A percentile compares a stretch with the other conserved stretches of the same genome.
phyloP scores from a whole-genome alignment of 306 rosid species.

The Castanopsis chinensis region DNA sequence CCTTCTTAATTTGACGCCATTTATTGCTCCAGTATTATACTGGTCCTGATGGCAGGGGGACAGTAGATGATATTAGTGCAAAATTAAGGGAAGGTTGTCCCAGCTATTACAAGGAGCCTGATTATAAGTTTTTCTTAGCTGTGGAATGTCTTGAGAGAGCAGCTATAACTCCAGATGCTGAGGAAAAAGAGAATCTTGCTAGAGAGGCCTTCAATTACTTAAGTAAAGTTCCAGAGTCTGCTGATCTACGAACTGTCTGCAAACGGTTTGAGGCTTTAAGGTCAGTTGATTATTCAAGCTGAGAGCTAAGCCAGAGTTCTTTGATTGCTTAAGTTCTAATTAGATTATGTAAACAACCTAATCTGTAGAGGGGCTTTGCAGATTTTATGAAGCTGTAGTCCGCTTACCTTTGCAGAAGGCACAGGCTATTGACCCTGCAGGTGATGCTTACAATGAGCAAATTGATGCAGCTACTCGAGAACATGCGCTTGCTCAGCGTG shows the following conservation, averaged over 20 bases:
- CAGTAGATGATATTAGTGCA: conserved; percentile 93
- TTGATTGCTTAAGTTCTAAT: conserved; percentile 8
- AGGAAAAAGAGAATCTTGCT: conserved; percentile 81
- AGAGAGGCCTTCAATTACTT: conserved; percentile 81
- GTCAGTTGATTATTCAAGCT: conserved; percentile 38
- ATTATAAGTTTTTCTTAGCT: conserved; percentile 89
- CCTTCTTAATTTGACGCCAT: conserved; percentile 20
- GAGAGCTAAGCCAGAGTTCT: background rate
- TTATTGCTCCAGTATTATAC: conserved; percentile 71
- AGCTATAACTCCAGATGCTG: conserved; percentile 63
- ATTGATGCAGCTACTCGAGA: conserved; percentile 77
- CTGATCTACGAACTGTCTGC: conserved; percentile 87
- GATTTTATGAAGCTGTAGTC: conserved; percentile 98
- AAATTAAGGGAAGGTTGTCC: conserved; percentile 94
- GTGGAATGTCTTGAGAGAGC: conserved; percentile 98
- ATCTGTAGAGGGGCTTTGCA: conserved; percentile 34
- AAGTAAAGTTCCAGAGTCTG: conserved; percentile 95
- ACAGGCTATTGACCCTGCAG: conserved; percentile 88
- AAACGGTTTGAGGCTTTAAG: conserved; percentile 95
- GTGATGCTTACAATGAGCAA: conserved; percentile 87
- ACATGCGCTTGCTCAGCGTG: conserved; percentile 73
- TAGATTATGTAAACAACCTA: conserved; percentile 28
- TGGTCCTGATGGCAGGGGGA: conserved; percentile 98
- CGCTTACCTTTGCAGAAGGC: conserved; percentile 95
- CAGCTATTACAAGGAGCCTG: conserved; percentile 98